Percentiles rank a stretch among this genome's conserved stretches.
These are phyloP conservation scores for Suillus paluster DNA, from an alignment of 768 basidiomycete genomes.

Conservation along the genomic window DNA sequence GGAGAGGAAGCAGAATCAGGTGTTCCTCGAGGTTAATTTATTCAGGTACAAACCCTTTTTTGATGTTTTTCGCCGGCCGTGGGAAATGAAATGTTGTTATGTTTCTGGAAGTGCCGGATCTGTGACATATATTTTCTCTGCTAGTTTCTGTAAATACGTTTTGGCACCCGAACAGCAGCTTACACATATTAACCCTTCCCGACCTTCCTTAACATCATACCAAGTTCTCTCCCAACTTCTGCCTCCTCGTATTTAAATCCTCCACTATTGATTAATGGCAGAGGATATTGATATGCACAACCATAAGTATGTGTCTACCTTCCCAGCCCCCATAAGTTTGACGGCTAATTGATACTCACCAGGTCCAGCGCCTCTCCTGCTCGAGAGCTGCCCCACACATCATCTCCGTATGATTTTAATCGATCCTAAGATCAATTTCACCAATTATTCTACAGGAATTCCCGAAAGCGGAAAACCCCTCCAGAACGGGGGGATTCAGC, in stretches of 20 bases:
- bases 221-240: conserved; percentile 11
- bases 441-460: conserved; percentile 26
- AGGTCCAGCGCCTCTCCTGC: conserved; percentile 19
- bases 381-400: conserved; percentile 18
- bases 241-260: conserved; percentile 6
- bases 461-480: conserved; percentile 47
- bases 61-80: conserved; percentile 40
- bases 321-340: conserved; percentile 17
- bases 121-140: conserved; percentile 44
- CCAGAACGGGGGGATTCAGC: conserved; percentile 26
- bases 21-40: conserved; percentile 29
- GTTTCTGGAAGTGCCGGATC: conserved; percentile 44
- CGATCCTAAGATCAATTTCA: conserved; percentile 21
- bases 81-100: conserved; percentile 42
- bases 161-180: conserved; percentile 39
- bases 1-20: conserved; percentile 22
- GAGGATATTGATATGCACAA: conserved; percentile 24
- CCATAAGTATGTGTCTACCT: conserved; percentile 22
- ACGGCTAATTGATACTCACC: conserved; percentile 11
- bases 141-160: conserved; percentile 43
- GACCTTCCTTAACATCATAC: conserved; percentile 22
- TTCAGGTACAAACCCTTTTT: conserved; percentile 27
- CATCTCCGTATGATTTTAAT: conserved; percentile 23
- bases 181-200: conserved; percentile 37
- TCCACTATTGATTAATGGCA: conserved; percentile 11